phyloP scores from a whole-genome alignment of 2,329 filamentous ascomycete species.

The Colletotrichum scovillei region DNA sequence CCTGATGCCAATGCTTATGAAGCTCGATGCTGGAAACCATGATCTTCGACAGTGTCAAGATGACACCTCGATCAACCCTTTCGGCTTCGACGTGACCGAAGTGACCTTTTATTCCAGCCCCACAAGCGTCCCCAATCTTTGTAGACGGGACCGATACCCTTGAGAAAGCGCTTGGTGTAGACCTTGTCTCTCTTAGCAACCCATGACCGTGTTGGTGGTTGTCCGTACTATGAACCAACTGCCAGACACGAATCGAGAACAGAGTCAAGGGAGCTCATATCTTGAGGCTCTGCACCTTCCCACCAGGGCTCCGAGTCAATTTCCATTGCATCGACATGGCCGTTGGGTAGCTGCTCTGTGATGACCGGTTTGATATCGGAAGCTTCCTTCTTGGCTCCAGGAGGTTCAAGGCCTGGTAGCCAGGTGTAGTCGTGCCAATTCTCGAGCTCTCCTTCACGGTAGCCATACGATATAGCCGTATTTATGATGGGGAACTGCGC shows the following conservation, averaged over 20 bases:
- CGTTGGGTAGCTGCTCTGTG: conserved; percentile 56
- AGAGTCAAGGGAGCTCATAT: conserved; percentile 64
- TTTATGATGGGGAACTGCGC: conserved; percentile 82
- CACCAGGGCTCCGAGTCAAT: conserved; percentile 67
- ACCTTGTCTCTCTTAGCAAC: conserved; percentile 11
- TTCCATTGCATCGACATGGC: conserved; percentile 68
- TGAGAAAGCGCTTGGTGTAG: conserved; percentile 25
- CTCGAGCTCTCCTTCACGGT: conserved; percentile 81
- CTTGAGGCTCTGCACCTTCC: conserved; percentile 68
- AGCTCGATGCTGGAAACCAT: conserved; percentile 2
- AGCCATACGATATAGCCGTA: conserved; percentile 76
- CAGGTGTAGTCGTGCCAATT: conserved; percentile 71
- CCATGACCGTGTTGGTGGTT: conserved; percentile 11
- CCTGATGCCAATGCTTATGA: conserved; percentile 29
- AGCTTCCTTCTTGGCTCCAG: conserved; percentile 35
- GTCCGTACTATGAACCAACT: conserved; percentile 48
- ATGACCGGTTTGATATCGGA: conserved; percentile 46
- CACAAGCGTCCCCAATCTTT: conserved; percentile 24
- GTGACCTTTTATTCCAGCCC: conserved; percentile 15
- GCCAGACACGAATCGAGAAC: conserved; percentile 68
- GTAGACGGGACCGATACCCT: conserved; percentile 6
- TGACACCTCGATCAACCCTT: background rate
- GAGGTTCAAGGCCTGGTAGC: conserved; percentile 46
- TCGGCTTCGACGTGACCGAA: background rate
- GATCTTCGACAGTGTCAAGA: background rate